Conservation (phyloP, 305 asterid genomes). For the Fraxinus dipetala region DNA sequence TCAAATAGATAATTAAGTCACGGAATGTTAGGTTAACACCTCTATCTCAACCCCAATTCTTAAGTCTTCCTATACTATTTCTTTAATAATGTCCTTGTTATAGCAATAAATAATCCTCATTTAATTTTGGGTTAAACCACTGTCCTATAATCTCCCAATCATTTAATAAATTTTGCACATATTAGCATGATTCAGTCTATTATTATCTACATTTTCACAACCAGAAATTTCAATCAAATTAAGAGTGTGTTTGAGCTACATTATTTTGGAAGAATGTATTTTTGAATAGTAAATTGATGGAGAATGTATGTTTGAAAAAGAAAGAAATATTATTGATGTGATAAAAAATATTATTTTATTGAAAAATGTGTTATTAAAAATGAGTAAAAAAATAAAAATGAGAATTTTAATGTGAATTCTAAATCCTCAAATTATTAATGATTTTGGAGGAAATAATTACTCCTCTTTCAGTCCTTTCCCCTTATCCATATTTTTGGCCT, state of each 20-base stretch:
- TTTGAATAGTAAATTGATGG: no score
- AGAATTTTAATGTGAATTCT: no score
- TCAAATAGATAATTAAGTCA: no score
- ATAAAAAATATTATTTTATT: no score
- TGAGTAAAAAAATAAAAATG: no score
- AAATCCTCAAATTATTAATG: not conserved
- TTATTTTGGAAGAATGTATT: no score
- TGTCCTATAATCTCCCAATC: not conserved
- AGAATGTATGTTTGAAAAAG: no score
- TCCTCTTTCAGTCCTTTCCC: not conserved
- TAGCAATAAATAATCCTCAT: not conserved
- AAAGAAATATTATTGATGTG: no score
- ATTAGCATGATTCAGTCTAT: not conserved
- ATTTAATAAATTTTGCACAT: not conserved
- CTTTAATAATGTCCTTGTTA: not conserved
- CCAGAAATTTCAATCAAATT: not conserved
- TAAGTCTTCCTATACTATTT: not conserved
- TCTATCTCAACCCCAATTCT: not conserved
- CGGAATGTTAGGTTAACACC: not conserved
- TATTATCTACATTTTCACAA: not conserved
- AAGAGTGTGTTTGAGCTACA: no score
- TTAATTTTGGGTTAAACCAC: not conserved
- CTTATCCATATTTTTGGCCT: slow-evolving; percentile 2
- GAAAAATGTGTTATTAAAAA: no score
- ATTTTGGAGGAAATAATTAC: not conserved